These are phyloP conservation scores for Podaxis carcinomalis DNA, from an alignment of 768 basidiomycete species.

Conservation along the genomic window DNA sequence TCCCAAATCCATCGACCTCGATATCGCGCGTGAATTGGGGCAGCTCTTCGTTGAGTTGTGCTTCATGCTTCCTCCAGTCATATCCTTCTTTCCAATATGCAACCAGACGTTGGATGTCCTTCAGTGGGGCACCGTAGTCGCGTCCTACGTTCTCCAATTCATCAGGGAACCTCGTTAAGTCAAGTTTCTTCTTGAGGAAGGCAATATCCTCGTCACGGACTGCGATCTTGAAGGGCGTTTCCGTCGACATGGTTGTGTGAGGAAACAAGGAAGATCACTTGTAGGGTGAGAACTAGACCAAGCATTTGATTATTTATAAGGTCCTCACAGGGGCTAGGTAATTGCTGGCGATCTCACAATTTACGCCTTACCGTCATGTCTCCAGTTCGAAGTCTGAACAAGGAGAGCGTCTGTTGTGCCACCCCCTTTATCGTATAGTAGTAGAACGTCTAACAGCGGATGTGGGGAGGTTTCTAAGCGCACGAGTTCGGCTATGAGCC, in stretches of 20 bases:
- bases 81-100: slow-evolving; percentile 44
- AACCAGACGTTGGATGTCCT: slow-evolving; percentile 40
- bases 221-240: slow-evolving; percentile 34
- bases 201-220: slow-evolving; percentile 32
- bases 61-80: slow-evolving; percentile 52
- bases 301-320: not conserved
- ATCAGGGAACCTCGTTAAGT: slow-evolving; percentile 35
- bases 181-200: slow-evolving; percentile 34
- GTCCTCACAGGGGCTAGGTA: too few species aligned
- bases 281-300: not conserved
- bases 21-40: slow-evolving; percentile 55
- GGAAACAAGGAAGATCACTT: not conserved
- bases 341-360: too few species aligned
- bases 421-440: too few species aligned
- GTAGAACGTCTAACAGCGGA: too few species aligned
- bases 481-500: too few species aligned
- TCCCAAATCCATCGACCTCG: slow-evolving; percentile 39
- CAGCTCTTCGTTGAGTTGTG: slow-evolving; percentile 41
- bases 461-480: too few species aligned
- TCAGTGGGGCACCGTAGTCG: slow-evolving; percentile 45
- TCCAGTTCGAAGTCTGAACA: too few species aligned
- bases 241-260: slow-evolving; percentile 14
- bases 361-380: too few species aligned
- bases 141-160: slow-evolving; percentile 30
- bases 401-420: too few species aligned